These are phyloP conservation scores for Rhodotorula sphaerocarpa DNA, from an alignment of 768 basidiomycete species.

Conservation along the genomic window DNA sequence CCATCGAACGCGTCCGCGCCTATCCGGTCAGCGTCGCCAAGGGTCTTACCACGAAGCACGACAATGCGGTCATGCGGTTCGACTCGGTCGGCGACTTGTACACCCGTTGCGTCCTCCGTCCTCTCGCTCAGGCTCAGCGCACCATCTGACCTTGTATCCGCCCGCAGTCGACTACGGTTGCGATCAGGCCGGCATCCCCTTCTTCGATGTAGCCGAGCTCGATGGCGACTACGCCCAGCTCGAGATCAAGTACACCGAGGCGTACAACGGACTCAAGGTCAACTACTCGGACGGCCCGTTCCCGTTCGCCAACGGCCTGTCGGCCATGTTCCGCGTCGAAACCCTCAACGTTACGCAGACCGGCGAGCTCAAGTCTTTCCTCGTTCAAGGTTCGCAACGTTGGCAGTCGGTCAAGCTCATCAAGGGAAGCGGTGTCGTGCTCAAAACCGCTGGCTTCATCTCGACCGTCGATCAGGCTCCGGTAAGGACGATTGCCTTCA, in stretches of 20 bases:
- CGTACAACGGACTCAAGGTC: neutral
- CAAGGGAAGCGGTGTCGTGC: neutral
- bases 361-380: neutral
- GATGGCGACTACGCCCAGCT: neutral
- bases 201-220: neutral
- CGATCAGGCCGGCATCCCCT: neutral
- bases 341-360: neutral
- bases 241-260: slow-evolving; percentile 3
- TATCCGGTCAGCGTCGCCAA: neutral
- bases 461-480: neutral
- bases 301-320: slow-evolving; percentile 1
- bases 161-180: neutral
- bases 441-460: neutral
- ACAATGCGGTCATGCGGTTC: neutral
- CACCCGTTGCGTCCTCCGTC: neutral
- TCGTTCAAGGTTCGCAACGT: neutral
- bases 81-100: neutral
- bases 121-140: neutral
- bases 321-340: slow-evolving; percentile 3
- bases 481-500: neutral
- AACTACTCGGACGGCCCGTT: neutral
- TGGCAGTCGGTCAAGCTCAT: slow-evolving; percentile 2
- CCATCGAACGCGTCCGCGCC: neutral
- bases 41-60: neutral
- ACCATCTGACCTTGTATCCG: neutral